Conservation (phyloP, 1,284 basidiomycete genomes). For the Naganishia sp. region DNA sequence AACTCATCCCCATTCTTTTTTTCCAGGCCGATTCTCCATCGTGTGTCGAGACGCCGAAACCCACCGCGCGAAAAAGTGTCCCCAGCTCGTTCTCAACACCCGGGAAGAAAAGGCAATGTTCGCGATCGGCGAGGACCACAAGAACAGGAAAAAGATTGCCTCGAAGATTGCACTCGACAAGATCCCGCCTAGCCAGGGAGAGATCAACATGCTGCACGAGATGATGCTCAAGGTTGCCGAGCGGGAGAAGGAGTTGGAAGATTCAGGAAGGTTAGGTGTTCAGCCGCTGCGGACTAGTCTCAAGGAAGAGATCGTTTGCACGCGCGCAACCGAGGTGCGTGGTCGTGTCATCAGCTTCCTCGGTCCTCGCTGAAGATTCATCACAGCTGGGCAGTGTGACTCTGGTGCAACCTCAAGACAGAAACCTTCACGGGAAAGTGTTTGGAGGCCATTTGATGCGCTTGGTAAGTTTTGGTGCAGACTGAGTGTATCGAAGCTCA, state of each 20-base stretch:
- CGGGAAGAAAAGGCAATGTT: constrained; percentile 66
- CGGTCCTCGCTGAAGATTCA: background rate
- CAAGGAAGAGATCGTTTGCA: constrained; percentile 46
- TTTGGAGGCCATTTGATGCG: constrained; percentile 71
- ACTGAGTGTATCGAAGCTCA: no score
- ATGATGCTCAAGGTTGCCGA: constrained; percentile 61
- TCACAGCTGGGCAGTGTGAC: constrained; percentile 40
- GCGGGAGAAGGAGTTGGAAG: constrained; percentile 52
- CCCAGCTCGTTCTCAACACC: constrained; percentile 63
- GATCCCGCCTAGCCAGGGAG: constrained; percentile 69
- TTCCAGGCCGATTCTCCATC: constrained; percentile 73
- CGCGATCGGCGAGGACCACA: constrained; percentile 68
- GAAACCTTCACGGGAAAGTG: constrained; percentile 79
- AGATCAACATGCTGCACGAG: constrained; percentile 67
- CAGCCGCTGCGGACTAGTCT: constrained; percentile 3
- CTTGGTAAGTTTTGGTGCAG: constrained; percentile 55
- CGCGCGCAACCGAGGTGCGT: constrained; percentile 49
- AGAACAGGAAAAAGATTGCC: constrained; percentile 60
- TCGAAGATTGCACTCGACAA: constrained; percentile 65
- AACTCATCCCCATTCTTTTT: background rate
- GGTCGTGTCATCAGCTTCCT: background rate
- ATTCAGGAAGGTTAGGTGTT: constrained; percentile 37
- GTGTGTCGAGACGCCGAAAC: constrained; percentile 73
- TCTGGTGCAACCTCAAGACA: constrained; percentile 81
- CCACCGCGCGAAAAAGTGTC: constrained; percentile 66